Conservation (phyloP, 202 grass and related monocot species). For the Carex sylvatica region DNA sequence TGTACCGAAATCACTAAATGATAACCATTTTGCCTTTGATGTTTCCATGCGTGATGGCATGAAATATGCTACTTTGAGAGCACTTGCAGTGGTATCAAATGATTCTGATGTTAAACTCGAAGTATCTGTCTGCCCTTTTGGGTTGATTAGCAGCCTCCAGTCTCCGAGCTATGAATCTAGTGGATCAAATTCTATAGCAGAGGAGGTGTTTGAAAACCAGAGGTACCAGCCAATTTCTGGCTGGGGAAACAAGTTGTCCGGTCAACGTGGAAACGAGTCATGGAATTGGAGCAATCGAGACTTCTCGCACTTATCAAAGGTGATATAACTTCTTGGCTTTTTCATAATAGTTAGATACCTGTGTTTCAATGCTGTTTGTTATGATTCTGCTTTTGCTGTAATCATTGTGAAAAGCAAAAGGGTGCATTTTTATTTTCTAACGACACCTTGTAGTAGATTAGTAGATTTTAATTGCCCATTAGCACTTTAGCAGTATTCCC, state of each 20-base stretch:
- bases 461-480: background rate
- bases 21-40: slow-evolving; percentile 78
- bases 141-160: slow-evolving; percentile 37
- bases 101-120: slow-evolving; percentile 83
- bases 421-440: background rate
- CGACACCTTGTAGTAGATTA: background rate
- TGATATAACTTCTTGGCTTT: slow-evolving; percentile 20
- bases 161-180: slow-evolving; percentile 20
- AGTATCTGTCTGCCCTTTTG: slow-evolving; percentile 69
- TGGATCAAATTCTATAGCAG: slow-evolving; percentile 35
- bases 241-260: slow-evolving; percentile 54
- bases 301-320: slow-evolving; percentile 82
- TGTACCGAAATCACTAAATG: slow-evolving; percentile 79
- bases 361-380: background rate
- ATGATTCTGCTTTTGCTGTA: background rate
- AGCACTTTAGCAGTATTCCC: background rate
- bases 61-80: slow-evolving; percentile 80
- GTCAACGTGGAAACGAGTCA: slow-evolving; percentile 49
- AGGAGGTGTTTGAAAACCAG: slow-evolving; percentile 98
- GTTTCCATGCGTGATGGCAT: slow-evolving; percentile 77
- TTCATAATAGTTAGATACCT: background rate
- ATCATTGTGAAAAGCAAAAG: background rate
- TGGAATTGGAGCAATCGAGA: slow-evolving; percentile 79
- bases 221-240: slow-evolving; percentile 77
- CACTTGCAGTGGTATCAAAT: slow-evolving; percentile 75